Evolutionary conservation across 2,329 filamentous ascomycete genomes (phyloP).

Genomic region (Chalaropsis thielavioides): DNA sequence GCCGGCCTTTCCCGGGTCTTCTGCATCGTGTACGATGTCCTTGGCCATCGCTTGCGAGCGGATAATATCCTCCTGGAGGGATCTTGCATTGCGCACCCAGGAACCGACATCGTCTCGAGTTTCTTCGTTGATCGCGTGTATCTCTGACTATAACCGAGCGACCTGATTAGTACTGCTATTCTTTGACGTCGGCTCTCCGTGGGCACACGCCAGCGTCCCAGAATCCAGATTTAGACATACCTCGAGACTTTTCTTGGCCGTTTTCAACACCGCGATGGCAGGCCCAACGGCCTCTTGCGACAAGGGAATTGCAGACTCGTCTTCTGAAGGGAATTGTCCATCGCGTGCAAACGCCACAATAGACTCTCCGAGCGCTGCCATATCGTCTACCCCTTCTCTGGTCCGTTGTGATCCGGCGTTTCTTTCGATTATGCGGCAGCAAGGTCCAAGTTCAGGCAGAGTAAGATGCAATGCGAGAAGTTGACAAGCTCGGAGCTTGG

Average conservation of each 20-base stretch:
- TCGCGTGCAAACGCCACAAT: conserved; percentile 30
- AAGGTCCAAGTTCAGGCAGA: not conserved
- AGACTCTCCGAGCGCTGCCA: conserved; percentile 26
- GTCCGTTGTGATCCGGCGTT: not conserved
- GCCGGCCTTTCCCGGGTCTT: conserved; percentile 43
- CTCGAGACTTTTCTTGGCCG: conserved; percentile 28
- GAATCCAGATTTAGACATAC: conserved; percentile 21
- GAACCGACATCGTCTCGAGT: conserved; percentile 65
- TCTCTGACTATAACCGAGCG: conserved; percentile 40
- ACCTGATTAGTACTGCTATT: not conserved
- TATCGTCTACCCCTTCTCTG: not conserved
- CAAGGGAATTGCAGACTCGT: conserved; percentile 26
- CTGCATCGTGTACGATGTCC: conserved; percentile 65
- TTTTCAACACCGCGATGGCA: conserved; percentile 28
- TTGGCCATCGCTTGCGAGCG: conserved; percentile 64
- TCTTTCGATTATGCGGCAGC: not conserved
- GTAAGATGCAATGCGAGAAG: not conserved
- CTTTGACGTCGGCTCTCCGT: not conserved
- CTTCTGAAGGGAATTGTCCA: conserved; percentile 28
- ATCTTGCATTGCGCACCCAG: conserved; percentile 75
- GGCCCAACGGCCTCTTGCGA: conserved; percentile 28
- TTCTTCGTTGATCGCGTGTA: conserved; percentile 61
- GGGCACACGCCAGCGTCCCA: not conserved
- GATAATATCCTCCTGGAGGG: conserved; percentile 73
- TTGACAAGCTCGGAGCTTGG: conserved; percentile 1